These are phyloP conservation scores for Cyberlindnera veronae DNA, from an alignment of 805 yeast genomes.

Conservation along the genomic window DNA sequence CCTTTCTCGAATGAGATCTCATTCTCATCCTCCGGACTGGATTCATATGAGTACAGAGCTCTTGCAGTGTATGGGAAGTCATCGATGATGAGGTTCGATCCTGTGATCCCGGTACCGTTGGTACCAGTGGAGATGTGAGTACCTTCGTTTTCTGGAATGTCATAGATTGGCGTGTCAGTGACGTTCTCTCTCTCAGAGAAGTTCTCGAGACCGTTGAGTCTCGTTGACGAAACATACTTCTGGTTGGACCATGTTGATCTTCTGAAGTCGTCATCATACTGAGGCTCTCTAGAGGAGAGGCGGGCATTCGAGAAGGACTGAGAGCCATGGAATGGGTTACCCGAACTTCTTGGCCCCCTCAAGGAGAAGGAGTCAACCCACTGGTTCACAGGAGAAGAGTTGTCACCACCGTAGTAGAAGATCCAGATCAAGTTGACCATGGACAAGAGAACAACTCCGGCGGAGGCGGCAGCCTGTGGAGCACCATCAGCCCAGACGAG, in stretches of 20 bases:
- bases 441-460: conserved; percentile 82
- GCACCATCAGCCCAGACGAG: conserved; percentile 68
- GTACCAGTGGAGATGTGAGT: conserved; percentile 22
- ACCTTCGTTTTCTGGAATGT: conserved; percentile 15
- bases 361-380: conserved; percentile 81
- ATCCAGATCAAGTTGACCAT: conserved; percentile 85
- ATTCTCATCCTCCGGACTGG: conserved; percentile 89
- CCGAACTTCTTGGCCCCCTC: conserved; percentile 41
- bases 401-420: conserved; percentile 85
- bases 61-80: conserved; percentile 78
- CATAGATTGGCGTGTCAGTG: conserved; percentile 20
- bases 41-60: conserved; percentile 83
- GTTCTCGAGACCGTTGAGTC: conserved; percentile 60
- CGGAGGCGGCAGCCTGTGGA: conserved; percentile 80
- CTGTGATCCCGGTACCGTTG: conserved; percentile 10
- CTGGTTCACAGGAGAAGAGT: conserved; percentile 80
- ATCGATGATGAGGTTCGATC: conserved; percentile 33
- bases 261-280: conserved; percentile 15
- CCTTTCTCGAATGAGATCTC: conserved; percentile 90
- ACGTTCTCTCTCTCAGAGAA: conserved; percentile 27
- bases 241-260: conserved; percentile 24
- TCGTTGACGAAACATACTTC: conserved; percentile 45
- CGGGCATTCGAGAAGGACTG: conserved; percentile 6
- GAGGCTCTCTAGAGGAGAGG: conserved; percentile 9
- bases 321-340: conserved; percentile 21